Evolutionary conservation across 306 rosid genomes (phyloP).

Genomic region (Urtica urens): DNA sequence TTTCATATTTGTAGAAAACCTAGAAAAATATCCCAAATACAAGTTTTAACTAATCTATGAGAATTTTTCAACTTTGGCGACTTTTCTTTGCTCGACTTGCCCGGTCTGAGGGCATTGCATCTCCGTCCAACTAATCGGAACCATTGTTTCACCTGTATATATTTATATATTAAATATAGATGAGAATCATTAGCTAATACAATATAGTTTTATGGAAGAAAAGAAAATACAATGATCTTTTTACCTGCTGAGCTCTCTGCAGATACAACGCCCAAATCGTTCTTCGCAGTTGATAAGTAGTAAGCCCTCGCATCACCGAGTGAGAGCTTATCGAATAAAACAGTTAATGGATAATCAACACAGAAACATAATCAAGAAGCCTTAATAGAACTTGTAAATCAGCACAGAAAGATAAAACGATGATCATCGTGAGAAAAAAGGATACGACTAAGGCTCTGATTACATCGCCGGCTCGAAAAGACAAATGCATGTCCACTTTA

Average conservation of each 20-base stretch:
- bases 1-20: conserved; percentile 15
- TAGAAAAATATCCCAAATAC: conserved; percentile 21
- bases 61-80: conserved; percentile 70
- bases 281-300: conserved; percentile 78
- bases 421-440: conserved; percentile 8
- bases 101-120: conserved; percentile 82
- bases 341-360: neutral
- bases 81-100: conserved; percentile 82
- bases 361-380: neutral
- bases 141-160: conserved; percentile 58
- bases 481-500: conserved; percentile 79
- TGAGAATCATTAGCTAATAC: neutral
- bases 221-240: neutral
- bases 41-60: neutral
- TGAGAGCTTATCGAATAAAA: conserved; percentile 43
- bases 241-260: conserved; percentile 84
- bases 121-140: conserved; percentile 88
- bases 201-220: neutral
- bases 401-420: neutral
- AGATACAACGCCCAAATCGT: conserved; percentile 83
- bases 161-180: conserved; percentile 9
- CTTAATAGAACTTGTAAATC: neutral
- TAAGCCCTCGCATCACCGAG: conserved; percentile 93
- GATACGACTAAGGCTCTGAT: conserved; percentile 74
- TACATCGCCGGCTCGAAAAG: conserved; percentile 70